Evolutionary conservation across 495 filamentous ascomycete species (phyloP).

Genomic region (Penicillium verhagenii): DNA sequence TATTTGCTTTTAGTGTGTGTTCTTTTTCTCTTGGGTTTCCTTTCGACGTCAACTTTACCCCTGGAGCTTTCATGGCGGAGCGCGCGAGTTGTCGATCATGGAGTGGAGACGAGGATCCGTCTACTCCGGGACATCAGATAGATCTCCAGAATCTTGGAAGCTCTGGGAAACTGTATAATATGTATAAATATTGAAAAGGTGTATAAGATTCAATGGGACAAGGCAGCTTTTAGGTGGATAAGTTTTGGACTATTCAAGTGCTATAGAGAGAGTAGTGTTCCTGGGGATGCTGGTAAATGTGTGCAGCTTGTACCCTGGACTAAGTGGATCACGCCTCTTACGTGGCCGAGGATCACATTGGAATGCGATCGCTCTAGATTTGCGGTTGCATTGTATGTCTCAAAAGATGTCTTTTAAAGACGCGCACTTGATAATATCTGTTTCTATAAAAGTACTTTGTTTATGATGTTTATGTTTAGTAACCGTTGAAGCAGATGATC

Average conservation of each 20-base stretch:
- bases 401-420: neutral
- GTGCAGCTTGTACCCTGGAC: conserved; percentile 4
- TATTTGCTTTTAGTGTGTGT: no score
- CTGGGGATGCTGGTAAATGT: conserved; percentile 1
- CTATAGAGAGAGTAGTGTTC: no score
- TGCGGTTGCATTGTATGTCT: neutral
- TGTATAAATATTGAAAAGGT: neutral
- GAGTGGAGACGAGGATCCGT: conserved; percentile 12
- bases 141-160: neutral
- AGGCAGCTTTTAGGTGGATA: no score
- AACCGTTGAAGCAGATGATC: no score
- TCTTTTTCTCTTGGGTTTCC: conserved; percentile 4
- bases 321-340: conserved; percentile 27
- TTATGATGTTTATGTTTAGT: neutral
- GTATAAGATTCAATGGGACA: no score
- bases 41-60: conserved; percentile 14
- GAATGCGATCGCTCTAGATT: neutral
- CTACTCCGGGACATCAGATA: neutral
- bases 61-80: conserved; percentile 14
- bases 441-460: neutral
- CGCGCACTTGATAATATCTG: neutral
- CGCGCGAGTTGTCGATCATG: conserved; percentile 15
- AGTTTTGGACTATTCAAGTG: no score
- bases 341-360: conserved; percentile 18
- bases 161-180: neutral